These are phyloP conservation scores for Naegleria lovaniensis DNA, from an alignment of 208 protist genomes.

Conservation along the genomic window DNA sequence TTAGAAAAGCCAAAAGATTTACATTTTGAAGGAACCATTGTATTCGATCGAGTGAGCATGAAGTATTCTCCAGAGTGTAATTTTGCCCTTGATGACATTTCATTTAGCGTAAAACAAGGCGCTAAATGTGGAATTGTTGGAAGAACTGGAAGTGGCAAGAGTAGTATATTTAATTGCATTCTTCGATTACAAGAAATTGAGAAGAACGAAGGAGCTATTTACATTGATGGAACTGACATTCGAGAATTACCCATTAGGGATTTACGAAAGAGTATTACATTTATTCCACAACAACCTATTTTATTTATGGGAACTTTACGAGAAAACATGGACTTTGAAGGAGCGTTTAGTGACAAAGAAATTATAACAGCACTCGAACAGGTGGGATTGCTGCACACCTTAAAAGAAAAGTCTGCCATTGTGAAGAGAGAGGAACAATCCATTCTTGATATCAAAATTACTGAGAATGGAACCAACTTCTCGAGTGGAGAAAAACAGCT, in stretches of 20 bases:
- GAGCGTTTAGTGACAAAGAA: slow-evolving; percentile 31
- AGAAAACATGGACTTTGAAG: slow-evolving; percentile 56
- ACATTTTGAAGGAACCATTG: background rate
- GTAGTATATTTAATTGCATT: slow-evolving; percentile 35
- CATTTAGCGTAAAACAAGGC: slow-evolving; percentile 36
- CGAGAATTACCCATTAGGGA: background rate
- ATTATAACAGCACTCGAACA: slow-evolving; percentile 30
- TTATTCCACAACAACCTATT: slow-evolving; percentile 51
- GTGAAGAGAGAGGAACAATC: background rate
- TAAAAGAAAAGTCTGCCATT: background rate
- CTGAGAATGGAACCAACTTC: slow-evolving; percentile 33
- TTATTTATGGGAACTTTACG: slow-evolving; percentile 57
- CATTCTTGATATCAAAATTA: slow-evolving; percentile 2
- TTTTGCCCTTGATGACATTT: slow-evolving; percentile 44
- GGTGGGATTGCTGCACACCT: slow-evolving; percentile 44
- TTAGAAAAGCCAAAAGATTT: background rate
- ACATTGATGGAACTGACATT: slow-evolving; percentile 36
- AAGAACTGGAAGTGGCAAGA: slow-evolving; percentile 55
- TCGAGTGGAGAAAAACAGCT: slow-evolving; percentile 44
- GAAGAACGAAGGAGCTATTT: slow-evolving; percentile 18
- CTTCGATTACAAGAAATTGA: slow-evolving; percentile 28
- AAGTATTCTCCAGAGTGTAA: slow-evolving; percentile 25
- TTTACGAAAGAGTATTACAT: slow-evolving; percentile 11
- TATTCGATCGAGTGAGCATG: background rate
- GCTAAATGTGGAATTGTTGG: slow-evolving; percentile 73